Evolutionary conservation across 805 yeast species (phyloP), one percentile per base, ranked within the genome.

Genomic region (Brettanomyces sp.): DNA sequence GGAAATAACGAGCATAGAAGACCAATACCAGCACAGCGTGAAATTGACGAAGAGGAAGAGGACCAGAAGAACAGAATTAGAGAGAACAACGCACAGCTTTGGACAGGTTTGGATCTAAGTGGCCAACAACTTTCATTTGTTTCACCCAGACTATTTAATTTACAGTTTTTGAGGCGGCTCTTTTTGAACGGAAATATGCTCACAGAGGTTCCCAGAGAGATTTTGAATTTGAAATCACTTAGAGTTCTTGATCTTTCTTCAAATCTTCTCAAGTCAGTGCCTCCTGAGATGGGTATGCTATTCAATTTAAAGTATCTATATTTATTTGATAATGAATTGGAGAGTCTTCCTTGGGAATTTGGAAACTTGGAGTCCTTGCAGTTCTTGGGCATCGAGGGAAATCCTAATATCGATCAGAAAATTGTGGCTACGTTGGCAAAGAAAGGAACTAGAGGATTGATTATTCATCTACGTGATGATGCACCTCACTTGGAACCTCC

Each of bases 81-180:
- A 50, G 74, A 78, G 25, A 71, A 73, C 58, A 79, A 84, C 35
- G 82, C 81, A 49, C 97, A 90, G 66, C 74, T 85, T 59, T 93
- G 99, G 99, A 85, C 95, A 45, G 91, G 90, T 5, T 69, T 93
- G 52, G 99, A 93, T 67, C 70, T 91, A 52, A 80, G 95, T 52
- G 96, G 96, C 49, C 95, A 93, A 64, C 86, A 91, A 33, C 70
- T 93, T 44, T 69, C 78, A 50, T 74, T 77, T 47, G 53, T 91
- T 30, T 77, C 87, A n/a, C 77, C 83, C 21, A 80, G 80, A 55
- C 65, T 93, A 41, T 88, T 88, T 70, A 77, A 80, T 41, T 93
- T 89, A 64, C 75, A 76, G 49, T 93, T 93, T 56, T 73, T 93
- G 56, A 93, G 91, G 59, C 82, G 91, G 50, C 70, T 93, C 45